These are phyloP conservation scores for Zygnema cylindricum DNA, from an alignment of 139 green algal species.

Conservation along the genomic window DNA sequence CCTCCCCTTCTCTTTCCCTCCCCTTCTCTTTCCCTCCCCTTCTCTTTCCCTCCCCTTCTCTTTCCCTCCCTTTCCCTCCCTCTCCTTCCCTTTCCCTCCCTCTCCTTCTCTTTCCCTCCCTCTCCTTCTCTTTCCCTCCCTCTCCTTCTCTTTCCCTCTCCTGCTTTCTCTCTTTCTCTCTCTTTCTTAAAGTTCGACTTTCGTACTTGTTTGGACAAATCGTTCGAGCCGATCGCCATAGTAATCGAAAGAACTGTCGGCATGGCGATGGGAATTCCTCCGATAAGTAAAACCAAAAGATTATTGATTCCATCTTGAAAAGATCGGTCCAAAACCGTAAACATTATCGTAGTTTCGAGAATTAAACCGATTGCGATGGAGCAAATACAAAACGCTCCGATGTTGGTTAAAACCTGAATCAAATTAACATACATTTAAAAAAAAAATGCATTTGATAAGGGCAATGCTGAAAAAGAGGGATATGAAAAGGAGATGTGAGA, in stretches of 20 bases:
- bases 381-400: conserved; percentile 80
- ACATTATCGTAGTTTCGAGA: conserved; percentile 19
- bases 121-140: too few relatives aligned
- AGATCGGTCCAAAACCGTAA: not conserved
- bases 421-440: not conserved
- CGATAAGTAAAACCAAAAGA: conserved; percentile 89
- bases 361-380: conserved; percentile 71
- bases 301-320: conserved; percentile 65
- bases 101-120: too few relatives aligned
- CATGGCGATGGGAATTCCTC: conserved; percentile 91
- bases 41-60: too few relatives aligned
- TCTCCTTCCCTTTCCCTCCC: too few relatives aligned
- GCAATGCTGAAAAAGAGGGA: conserved; percentile 13
- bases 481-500: not conserved
- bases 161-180: too few relatives aligned
- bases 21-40: too few relatives aligned
- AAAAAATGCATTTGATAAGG: not conserved
- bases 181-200: too few relatives aligned
- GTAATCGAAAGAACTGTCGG: conserved; percentile 86
- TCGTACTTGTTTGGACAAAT: conserved; percentile 80
- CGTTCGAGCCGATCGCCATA: conserved; percentile 81
- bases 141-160: too few relatives aligned
- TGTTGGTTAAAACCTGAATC: conserved; percentile 81
- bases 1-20: too few relatives aligned
- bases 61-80: too few relatives aligned